Percentiles rank a stretch among this genome's conserved stretches.
Conservation (phyloP, 176 grass and related monocot genomes). For the Cenchrus americanus region DNA sequence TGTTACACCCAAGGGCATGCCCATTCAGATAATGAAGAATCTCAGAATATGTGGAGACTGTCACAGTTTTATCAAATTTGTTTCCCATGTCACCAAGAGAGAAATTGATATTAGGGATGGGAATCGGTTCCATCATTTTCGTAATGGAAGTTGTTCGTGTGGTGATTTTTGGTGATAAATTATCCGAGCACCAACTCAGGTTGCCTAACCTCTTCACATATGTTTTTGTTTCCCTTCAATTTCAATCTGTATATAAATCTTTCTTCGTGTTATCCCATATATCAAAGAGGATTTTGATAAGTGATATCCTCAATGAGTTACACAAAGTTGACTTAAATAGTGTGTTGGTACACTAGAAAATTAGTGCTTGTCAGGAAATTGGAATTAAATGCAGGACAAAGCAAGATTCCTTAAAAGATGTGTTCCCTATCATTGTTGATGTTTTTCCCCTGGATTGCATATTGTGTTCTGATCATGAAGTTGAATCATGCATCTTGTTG, state of each 20-base stretch:
- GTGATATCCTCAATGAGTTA: not conserved
- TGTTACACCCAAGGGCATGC: conserved; percentile 60
- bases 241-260: not conserved
- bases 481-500: too few species aligned
- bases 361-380: not conserved
- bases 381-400: too few species aligned
- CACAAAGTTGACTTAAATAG: not conserved
- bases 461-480: too few species aligned
- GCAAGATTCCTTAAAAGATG: too few species aligned
- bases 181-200: not conserved
- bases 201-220: not conserved
- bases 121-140: conserved; percentile 84
- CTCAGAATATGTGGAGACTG: conserved; percentile 90
- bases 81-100: conserved; percentile 71
- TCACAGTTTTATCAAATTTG: conserved; percentile 77
- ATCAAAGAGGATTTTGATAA: too few species aligned
- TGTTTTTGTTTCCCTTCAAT: not conserved
- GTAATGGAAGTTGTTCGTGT: conserved; percentile 79
- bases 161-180: conserved; percentile 79
- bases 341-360: not conserved
- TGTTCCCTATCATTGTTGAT: too few species aligned
- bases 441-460: too few species aligned
- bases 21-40: conserved; percentile 89
- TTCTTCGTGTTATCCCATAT: not conserved
- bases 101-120: conserved; percentile 81